Evolutionary conservation across 306 rosid genomes (phyloP).

Genomic region (Acacia melanoxylon): DNA sequence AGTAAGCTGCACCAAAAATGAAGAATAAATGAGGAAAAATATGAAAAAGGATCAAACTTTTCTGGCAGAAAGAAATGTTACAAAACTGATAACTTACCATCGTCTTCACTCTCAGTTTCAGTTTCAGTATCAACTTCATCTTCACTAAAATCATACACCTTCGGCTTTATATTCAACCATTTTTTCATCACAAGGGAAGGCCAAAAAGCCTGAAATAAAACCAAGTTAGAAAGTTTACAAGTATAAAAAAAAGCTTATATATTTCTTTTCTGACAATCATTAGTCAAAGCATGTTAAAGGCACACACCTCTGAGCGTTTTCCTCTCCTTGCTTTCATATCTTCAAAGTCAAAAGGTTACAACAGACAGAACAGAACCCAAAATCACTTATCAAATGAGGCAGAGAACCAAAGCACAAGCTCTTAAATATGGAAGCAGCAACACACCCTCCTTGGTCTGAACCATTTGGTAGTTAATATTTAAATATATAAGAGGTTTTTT

Average conservation of each 20-base stretch:
- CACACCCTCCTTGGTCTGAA: constrained; percentile 27
- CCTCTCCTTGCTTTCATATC: constrained; percentile 72
- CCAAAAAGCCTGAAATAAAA: constrained; percentile 81
- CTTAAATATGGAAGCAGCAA: constrained; percentile 52
- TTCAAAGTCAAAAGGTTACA: constrained; percentile 35
- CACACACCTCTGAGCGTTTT: constrained; percentile 75
- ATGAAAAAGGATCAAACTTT: not conserved
- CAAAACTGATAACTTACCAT: constrained; percentile 53
- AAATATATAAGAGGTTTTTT: constrained; percentile 19
- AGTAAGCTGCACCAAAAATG: constrained; percentile 53
- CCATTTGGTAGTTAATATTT: constrained; percentile 26
- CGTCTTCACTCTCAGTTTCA: constrained; percentile 97
- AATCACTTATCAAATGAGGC: constrained; percentile 28
- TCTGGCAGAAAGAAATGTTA: constrained; percentile 8
- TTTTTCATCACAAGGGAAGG: constrained; percentile 97
- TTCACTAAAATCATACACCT: constrained; percentile 88
- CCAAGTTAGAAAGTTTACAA: constrained; percentile 26
- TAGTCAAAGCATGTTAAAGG: constrained; percentile 5
- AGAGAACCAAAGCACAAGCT: constrained; percentile 37
- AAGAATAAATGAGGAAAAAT: constrained; percentile 26
- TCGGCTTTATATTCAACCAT: constrained; percentile 93
- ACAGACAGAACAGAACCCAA: constrained; percentile 21
- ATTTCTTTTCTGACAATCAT: constrained; percentile 10
- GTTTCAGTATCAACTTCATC: constrained; percentile 96
- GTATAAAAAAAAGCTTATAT: not conserved